phyloP scores from a whole-genome alignment of 768 basidiomycete genomes.

The Lanmaoa pseudosensibilis region DNA sequence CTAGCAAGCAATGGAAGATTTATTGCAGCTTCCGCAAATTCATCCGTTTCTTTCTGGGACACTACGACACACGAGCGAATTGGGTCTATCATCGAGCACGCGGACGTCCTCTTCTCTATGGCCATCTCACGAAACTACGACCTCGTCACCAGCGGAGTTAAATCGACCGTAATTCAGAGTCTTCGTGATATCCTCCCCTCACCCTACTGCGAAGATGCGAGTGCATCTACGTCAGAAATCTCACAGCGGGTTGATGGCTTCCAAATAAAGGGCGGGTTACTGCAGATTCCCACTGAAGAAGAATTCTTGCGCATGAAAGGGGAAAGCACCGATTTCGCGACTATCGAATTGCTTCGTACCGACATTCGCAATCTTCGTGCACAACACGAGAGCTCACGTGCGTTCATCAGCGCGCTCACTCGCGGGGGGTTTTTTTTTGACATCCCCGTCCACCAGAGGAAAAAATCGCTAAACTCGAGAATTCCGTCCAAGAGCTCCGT shows the following conservation, averaged over 20 bases:
- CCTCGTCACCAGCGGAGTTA: background rate
- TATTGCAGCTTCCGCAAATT: background rate
- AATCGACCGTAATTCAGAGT: background rate
- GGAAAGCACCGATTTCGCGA: background rate
- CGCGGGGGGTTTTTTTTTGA: background rate
- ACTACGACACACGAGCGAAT: slow-evolving; percentile 2
- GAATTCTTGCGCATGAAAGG: background rate
- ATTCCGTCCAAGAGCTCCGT: slow-evolving; percentile 4
- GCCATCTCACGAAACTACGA: slow-evolving; percentile 7
- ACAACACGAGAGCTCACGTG: slow-evolving; percentile 4
- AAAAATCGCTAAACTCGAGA: slow-evolving; percentile 1
- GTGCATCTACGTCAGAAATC: background rate
- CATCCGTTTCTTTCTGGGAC: slow-evolving; percentile 16
- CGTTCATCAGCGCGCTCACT: background rate
- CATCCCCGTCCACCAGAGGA: background rate
- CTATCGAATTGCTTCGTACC: background rate
- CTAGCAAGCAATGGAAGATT: slow-evolving; percentile 11
- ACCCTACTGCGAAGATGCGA: background rate
- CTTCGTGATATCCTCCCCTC: slow-evolving; percentile 6
- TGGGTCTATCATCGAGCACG: slow-evolving; percentile 6
- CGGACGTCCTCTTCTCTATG: background rate
- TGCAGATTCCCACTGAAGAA: background rate
- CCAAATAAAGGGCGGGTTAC: background rate
- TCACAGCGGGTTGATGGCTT: too few relatives aligned
- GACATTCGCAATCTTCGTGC: slow-evolving; percentile 4